Conservation (phyloP, 1,139 yeast genomes). For the Geotrichum siamense region DNA sequence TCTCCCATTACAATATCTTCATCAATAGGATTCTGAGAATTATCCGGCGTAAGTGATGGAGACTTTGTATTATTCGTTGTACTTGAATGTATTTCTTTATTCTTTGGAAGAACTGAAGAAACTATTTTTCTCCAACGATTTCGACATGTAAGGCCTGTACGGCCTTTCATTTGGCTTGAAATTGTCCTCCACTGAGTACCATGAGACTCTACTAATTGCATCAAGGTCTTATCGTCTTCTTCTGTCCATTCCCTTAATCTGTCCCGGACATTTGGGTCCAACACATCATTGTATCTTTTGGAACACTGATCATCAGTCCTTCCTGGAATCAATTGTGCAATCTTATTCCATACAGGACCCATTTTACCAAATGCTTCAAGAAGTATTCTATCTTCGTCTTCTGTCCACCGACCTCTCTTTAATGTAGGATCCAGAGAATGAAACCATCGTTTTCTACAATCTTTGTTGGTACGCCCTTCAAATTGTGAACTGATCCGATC, state of each 20-base stretch:
- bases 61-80: background rate
- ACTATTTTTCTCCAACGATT: conserved; percentile 88
- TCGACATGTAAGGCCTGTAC: conserved; percentile 86
- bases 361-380: conserved; percentile 54
- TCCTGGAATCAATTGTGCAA: conserved; percentile 67
- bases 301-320: conserved; percentile 95
- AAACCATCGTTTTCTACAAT: conserved; percentile 87
- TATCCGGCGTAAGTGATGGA: background rate
- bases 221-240: conserved; percentile 66
- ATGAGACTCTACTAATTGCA: conserved; percentile 55
- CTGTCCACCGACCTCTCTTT: conserved; percentile 82
- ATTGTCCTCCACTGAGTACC: conserved; percentile 95
- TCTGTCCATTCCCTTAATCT: conserved; percentile 72
- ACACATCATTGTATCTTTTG: conserved; percentile 79
- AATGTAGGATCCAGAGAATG: conserved; percentile 77
- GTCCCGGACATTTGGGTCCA: conserved; percentile 75
- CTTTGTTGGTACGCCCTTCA: conserved; percentile 74
- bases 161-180: conserved; percentile 59
- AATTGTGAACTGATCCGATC: conserved; percentile 57
- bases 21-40: too few species aligned
- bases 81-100: conserved; percentile 30
- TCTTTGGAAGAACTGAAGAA: conserved; percentile 51
- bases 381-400: conserved; percentile 67
- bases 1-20: conserved; percentile 16
- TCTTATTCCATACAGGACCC: conserved; percentile 85